Conservation (phyloP, 306 rosid species). For the Lupinus albus region DNA sequence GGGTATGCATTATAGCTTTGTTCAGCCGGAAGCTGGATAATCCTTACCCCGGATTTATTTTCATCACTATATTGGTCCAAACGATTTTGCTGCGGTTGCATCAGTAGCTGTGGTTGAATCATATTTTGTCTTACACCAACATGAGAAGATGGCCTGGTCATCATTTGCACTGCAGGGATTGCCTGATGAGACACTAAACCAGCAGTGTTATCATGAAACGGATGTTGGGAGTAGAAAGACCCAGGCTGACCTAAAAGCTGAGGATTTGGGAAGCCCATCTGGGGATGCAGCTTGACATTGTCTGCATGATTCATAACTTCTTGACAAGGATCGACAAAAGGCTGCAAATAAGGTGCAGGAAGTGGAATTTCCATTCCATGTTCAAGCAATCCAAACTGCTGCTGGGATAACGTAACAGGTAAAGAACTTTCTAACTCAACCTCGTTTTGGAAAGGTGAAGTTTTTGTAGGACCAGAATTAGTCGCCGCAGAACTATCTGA, state of each 20-base stretch:
- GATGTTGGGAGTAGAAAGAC: constrained; percentile 62
- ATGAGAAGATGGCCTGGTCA: constrained; percentile 64
- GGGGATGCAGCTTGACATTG: constrained; percentile 64
- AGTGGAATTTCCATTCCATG: constrained; percentile 56
- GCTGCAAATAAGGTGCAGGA: constrained; percentile 53
- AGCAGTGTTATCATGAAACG: constrained; percentile 48
- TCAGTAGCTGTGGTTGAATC: constrained; percentile 57
- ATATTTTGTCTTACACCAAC: constrained; percentile 56
- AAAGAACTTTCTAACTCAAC: constrained; percentile 55
- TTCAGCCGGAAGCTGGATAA: constrained; percentile 70
- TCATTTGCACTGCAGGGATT: constrained; percentile 64
- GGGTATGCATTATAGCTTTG: constrained; percentile 67
- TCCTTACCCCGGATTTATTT: constrained; percentile 56
- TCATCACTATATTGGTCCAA: constrained; percentile 62
- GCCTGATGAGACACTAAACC: constrained; percentile 50
- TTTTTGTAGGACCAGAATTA: constrained; percentile 50
- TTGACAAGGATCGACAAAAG: constrained; percentile 59
- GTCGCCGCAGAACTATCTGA: constrained; percentile 53
- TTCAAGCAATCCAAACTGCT: constrained; percentile 56
- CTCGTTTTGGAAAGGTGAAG: constrained; percentile 54
- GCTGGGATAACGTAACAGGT: constrained; percentile 56
- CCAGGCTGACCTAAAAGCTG: constrained; percentile 55
- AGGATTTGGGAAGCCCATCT: constrained; percentile 61
- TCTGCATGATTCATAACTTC: constrained; percentile 57
- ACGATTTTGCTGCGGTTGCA: constrained; percentile 61